phyloP scores from a whole-genome alignment of 768 basidiomycete genomes.

The Mycena latifolia region DNA sequence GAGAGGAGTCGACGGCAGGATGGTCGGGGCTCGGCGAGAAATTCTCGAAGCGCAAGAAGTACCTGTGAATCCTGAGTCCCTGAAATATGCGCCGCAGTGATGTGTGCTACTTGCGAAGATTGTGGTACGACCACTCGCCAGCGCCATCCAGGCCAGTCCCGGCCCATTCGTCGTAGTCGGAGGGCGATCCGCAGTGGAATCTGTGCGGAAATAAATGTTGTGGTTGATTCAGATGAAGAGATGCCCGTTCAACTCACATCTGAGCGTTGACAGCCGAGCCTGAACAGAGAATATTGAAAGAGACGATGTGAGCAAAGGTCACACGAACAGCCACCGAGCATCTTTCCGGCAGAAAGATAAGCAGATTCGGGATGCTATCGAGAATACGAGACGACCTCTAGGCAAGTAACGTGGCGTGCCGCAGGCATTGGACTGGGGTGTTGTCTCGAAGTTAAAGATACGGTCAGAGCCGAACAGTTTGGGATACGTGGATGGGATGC shows the following conservation, averaged over 20 bases:
- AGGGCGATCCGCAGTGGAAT: constrained; percentile 74
- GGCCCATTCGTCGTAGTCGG: constrained; percentile 78
- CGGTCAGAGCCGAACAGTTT: neutral
- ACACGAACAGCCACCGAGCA: constrained; percentile 17
- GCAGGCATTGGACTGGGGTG: neutral
- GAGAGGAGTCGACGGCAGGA: constrained; percentile 58
- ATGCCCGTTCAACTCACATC: constrained; percentile 42
- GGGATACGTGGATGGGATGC: constrained; percentile 5
- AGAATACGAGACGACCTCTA: neutral
- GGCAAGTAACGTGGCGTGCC: neutral
- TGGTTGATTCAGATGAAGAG: neutral
- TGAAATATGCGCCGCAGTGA: constrained; percentile 43
- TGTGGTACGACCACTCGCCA: constrained; percentile 68
- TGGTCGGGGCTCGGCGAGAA: constrained; percentile 60
- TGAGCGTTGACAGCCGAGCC: constrained; percentile 77
- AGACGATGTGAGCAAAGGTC: no score
- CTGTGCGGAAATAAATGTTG: neutral
- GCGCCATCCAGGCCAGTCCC: constrained; percentile 59
- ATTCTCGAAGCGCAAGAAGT: constrained; percentile 74
- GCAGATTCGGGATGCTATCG: neutral
- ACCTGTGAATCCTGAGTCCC: constrained; percentile 47
- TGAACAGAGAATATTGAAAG: constrained; percentile 36
- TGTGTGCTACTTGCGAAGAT: constrained; percentile 55
- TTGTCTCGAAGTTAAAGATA: neutral
- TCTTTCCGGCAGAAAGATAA: neutral